Evolutionary conservation across 306 rosid genomes (phyloP).

Genomic region (Cucumis cinereus): DNA sequence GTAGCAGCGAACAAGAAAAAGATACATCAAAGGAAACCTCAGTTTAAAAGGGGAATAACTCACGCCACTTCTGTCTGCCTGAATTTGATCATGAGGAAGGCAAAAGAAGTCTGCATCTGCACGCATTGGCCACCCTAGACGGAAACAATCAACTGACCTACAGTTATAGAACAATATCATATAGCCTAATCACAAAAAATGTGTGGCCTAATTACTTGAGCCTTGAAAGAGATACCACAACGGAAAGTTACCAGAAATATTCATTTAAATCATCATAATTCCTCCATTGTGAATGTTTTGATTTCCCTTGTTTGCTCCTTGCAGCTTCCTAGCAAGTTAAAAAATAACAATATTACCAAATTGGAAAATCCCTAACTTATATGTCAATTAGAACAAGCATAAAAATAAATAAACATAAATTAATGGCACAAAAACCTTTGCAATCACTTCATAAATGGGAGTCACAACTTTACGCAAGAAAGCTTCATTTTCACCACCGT

Average conservation of each 20-base stretch:
- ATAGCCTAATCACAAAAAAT: conserved; percentile 1
- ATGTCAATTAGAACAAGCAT: background rate
- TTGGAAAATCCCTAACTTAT: background rate
- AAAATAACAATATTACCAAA: conserved; percentile 5
- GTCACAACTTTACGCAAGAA: conserved; percentile 81
- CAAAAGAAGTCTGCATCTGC: conserved; percentile 92
- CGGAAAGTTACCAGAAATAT: conserved; percentile 63
- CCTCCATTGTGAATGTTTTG: conserved; percentile 99
- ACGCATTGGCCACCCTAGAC: conserved; percentile 99
- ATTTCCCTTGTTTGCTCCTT: conserved; percentile 64
- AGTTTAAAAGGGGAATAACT: conserved; percentile 10
- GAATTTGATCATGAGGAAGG: conserved; percentile 19
- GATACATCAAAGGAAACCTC: background rate
- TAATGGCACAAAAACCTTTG: conserved; percentile 40
- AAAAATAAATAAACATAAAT: background rate
- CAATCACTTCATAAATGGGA: conserved; percentile 87
- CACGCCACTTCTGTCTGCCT: conserved; percentile 47
- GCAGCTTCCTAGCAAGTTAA: conserved; percentile 56
- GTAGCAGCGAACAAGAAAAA: background rate
- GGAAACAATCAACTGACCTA: conserved; percentile 94
- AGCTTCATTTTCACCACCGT: conserved; percentile 96
- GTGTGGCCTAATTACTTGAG: background rate
- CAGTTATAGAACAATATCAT: conserved; percentile 17
- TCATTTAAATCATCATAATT: conserved; percentile 94
- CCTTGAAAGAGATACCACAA: background rate